These are phyloP conservation scores for Ceratocystis albifundus DNA, from an alignment of 2,329 filamentous ascomycete species.

Conservation along the genomic window DNA sequence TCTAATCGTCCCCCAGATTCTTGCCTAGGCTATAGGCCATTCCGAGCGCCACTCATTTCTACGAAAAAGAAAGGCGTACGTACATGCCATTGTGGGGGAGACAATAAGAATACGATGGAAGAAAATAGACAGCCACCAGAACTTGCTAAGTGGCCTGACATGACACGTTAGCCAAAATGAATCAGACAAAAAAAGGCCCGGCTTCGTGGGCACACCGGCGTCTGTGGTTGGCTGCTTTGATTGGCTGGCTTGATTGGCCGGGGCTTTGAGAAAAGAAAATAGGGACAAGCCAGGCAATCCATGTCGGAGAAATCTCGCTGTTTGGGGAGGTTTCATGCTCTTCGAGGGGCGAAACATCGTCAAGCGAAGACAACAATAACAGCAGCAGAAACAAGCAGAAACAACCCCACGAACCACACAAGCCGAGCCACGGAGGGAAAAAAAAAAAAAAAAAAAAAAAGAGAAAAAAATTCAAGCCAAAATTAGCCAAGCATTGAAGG, in stretches of 20 bases:
- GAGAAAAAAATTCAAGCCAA: no score
- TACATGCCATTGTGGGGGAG: neutral
- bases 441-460: no score
- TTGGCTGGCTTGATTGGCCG: neutral
- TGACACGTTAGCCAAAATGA: neutral
- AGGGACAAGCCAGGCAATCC: neutral
- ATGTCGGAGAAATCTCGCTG: constrained; percentile 17
- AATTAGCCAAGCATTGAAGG: neutral
- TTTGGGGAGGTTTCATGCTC: neutral
- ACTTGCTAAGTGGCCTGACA: neutral
- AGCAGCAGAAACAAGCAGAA: neutral
- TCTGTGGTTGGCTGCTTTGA: constrained; percentile 8
- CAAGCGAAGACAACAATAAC: neutral
- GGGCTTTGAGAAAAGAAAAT: neutral
- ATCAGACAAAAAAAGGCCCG: constrained; percentile 1
- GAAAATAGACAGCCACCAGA: neutral
- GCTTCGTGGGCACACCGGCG: constrained; percentile 1
- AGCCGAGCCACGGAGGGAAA: neutral
- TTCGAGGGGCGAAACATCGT: neutral
- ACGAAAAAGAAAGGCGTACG: neutral
- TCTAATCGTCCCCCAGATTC: neutral
- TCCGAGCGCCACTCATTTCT: neutral
- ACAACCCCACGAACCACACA: neutral
- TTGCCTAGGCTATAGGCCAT: neutral
- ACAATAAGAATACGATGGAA: neutral